phyloP scores from a whole-genome alignment of 1,139 yeast species.

The Scheffersomyces segobiensis region DNA sequence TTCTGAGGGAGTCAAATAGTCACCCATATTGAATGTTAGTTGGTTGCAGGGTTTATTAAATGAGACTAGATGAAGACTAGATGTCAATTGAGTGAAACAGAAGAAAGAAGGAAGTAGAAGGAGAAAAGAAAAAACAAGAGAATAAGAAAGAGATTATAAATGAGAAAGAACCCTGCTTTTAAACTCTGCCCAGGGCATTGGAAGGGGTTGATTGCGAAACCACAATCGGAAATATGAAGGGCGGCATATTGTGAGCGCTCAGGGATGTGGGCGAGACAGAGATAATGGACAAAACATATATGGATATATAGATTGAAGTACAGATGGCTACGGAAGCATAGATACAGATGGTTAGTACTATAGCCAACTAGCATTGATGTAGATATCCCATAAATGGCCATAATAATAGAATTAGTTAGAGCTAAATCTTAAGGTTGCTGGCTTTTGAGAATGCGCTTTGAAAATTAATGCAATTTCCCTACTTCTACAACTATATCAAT shows the following conservation, averaged over 20 bases:
- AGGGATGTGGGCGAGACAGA: background rate
- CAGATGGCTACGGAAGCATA: too few relatives aligned
- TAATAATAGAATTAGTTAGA: background rate
- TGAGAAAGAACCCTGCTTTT: background rate
- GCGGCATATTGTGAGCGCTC: background rate
- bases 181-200: background rate
- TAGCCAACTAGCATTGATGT: too few relatives aligned
- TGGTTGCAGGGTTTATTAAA: background rate
- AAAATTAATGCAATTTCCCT: background rate
- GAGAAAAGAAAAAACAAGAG: background rate
- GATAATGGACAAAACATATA: background rate
- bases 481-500: background rate
- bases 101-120: background rate
- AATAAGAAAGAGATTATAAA: background rate
- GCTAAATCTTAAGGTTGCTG: background rate
- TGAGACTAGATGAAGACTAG: conserved; percentile 6
- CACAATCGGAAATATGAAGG: background rate
- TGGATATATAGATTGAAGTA: background rate
- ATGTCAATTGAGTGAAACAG: background rate
- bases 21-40: conserved; percentile 29
- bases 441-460: background rate
- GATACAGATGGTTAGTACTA: too few relatives aligned
- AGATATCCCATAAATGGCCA: background rate
- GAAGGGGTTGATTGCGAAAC: background rate
- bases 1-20: conserved; percentile 42